Base-by-base conservation (phyloP, 164 flowering plant species). In the Protea cynaroides region DNA sequence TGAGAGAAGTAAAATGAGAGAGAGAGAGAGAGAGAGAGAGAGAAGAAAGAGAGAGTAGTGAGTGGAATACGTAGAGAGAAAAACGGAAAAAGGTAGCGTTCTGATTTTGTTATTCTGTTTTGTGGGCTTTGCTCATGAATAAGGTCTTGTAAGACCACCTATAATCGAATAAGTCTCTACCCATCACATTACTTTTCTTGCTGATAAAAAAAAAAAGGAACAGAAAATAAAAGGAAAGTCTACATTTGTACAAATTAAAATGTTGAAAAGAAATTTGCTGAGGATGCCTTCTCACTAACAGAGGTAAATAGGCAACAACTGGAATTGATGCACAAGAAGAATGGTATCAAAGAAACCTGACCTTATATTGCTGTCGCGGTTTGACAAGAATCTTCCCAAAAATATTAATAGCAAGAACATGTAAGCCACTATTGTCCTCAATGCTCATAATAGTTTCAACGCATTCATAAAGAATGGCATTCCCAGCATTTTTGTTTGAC, bases 361-460 rank as follows among this genome's bases (percentile, higher is more conserved):
- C 99, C 99, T 90, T 84, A 92, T 95, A 80, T 95, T 95, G 79
- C 92, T 95, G 82, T 95, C 99, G 61, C 98, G 96, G 69, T 90
- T 92, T 63, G 99, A 92, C 79, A 95, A 80, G 79, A 95, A 95
- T 79, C 97, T 85, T 72, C 99, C 99, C 81, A n/a, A 95, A 76
- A 63, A 95, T 95, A 80, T 95, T 95, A 65, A 95, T 87, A 60
- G 99, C 97, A 72, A 95, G 99, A 54, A 95, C 97, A 65, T 97
- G 88, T 62, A 95, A 81, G 47, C 99, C 99, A 71, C 97, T 85
- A 81, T 78, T 95, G 70, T 92, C 99, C 84, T 95, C 97, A 68
- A 95, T 84, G 62, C 86, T 82, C 99, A 95, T 92, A 57, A 95
- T 95, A 54, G 97, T 84, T 72, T 86, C 86, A 70, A 95, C 97